Conservation (phyloP, 441 rosid species). For the Sinapis alba region DNA sequence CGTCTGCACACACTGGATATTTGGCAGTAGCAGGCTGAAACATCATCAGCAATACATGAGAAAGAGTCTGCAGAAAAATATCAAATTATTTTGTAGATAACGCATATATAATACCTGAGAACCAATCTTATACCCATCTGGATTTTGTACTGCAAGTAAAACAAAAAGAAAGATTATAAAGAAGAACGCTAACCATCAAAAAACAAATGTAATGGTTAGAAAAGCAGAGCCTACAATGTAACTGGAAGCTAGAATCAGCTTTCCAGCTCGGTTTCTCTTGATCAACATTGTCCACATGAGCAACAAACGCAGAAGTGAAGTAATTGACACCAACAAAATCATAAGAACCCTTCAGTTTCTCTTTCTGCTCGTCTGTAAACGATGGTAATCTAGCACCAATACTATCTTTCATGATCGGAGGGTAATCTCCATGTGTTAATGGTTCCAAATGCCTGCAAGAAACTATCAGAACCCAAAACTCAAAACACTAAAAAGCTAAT, state of each 20-base stretch:
- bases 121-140: constrained; percentile 38
- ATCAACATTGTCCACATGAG: constrained; percentile 22
- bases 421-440: constrained; percentile 38
- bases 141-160: constrained; percentile 25
- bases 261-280: constrained; percentile 25
- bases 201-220: background rate
- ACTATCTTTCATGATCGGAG: constrained; percentile 34
- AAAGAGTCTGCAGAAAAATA: background rate
- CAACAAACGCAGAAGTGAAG: constrained; percentile 44
- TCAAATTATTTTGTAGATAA: background rate
- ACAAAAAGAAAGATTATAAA: background rate
- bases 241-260: constrained; percentile 25
- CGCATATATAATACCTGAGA: constrained; percentile 33
- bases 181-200: background rate
- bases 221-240: constrained; percentile 32
- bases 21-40: constrained; percentile 30
- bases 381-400: constrained; percentile 34
- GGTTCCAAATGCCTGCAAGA: constrained; percentile 40
- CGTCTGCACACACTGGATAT: constrained; percentile 37
- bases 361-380: constrained; percentile 34
- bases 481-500: background rate
- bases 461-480: constrained; percentile 25
- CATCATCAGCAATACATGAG: constrained; percentile 12
- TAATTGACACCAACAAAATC: constrained; percentile 54
- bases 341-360: constrained; percentile 37